Percentiles rank a stretch among this genome's conserved stretches.
phyloP scores from a whole-genome alignment of 371 early-diverging fungal species.

The Syncephalis plumigaleata region DNA sequence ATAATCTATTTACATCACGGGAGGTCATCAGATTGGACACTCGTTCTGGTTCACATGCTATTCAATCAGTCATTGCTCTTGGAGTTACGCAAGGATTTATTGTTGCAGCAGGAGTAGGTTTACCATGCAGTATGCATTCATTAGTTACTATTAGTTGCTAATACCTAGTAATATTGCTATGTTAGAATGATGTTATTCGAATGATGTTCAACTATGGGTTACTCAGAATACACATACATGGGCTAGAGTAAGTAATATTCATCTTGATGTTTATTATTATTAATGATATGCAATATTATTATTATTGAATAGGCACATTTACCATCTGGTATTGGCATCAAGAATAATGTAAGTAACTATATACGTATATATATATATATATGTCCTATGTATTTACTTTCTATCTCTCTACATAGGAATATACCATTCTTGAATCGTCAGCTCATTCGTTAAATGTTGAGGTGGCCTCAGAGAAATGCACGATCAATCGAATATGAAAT shows the following conservation, averaged over 20 bases:
- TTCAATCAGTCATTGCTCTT: neutral
- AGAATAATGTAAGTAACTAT: constrained; percentile 3
- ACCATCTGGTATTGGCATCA: neutral
- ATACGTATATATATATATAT: neutral
- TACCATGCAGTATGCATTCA: no score
- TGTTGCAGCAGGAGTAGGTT: no score
- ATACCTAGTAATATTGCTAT: neutral
- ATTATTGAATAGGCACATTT: constrained; percentile 3
- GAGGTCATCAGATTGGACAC: constrained; percentile 16
- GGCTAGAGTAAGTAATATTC: neutral
- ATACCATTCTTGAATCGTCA: constrained; percentile 62
- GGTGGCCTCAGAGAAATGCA: constrained; percentile 14
- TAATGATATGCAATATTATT: constrained; percentile 6
- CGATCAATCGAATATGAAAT: constrained; percentile 8
- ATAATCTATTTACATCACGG: constrained; percentile 36
- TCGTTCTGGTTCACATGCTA: neutral
- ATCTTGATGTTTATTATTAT: constrained; percentile 4
- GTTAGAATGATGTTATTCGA: neutral
- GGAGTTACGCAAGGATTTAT: neutral
- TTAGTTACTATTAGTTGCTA: no score
- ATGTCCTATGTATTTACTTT: neutral
- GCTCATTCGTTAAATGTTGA: constrained; percentile 42
- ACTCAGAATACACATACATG: neutral
- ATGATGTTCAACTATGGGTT: neutral
- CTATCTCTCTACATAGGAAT: constrained; percentile 27